Evolutionary conservation across 371 early-diverging fungal genomes (phyloP).

Genomic region (Scutellospora calospora): DNA sequence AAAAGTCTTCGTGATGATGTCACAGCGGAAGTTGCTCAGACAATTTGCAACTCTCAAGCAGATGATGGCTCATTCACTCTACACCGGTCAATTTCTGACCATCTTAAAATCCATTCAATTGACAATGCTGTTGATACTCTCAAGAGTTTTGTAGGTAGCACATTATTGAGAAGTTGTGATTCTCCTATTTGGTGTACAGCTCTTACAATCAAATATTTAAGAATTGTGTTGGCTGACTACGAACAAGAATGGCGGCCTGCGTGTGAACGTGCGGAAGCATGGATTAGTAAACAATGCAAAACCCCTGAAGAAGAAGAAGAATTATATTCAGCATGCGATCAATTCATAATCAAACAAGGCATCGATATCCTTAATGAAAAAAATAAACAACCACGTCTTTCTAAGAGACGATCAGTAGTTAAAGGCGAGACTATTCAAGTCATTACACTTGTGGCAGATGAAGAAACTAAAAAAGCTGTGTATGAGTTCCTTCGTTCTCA

Average conservation of each 20-base stretch:
- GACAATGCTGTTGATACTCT: neutral
- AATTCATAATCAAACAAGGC: neutral
- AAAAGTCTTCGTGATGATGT: neutral
- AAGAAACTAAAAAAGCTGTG: neutral
- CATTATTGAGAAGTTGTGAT: neutral
- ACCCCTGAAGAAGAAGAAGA: neutral
- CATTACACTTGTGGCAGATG: too few relatives aligned
- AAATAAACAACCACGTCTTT: too few relatives aligned
- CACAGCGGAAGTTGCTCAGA: neutral
- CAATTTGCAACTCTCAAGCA: neutral
- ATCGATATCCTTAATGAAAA: neutral
- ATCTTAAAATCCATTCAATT: neutral
- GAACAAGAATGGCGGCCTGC: neutral
- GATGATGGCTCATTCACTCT: slow-evolving; percentile 1
- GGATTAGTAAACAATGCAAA: neutral
- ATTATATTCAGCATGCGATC: neutral
- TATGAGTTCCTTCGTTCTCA: neutral
- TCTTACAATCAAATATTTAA: neutral
- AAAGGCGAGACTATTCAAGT: too few relatives aligned
- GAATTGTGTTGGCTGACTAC: neutral
- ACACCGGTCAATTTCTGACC: neutral
- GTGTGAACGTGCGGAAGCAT: neutral
- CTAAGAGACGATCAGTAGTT: too few relatives aligned
- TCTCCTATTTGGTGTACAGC: neutral
- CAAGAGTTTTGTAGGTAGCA: neutral